phyloP scores from a whole-genome alignment of 1,284 basidiomycete genomes.

The Heterobasidion parviporum region DNA sequence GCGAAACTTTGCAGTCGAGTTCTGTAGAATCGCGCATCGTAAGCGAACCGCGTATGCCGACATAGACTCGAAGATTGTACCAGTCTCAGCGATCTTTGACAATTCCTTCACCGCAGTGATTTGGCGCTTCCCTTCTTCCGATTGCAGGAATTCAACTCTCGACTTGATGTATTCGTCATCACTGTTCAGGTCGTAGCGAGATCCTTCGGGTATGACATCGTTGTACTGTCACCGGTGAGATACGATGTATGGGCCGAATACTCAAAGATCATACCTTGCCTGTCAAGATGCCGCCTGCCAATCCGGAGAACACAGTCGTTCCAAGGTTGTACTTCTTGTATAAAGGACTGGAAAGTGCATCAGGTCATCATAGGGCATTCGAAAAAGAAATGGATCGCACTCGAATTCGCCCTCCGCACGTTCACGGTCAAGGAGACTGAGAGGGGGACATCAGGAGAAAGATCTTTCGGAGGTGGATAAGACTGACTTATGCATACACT shows the following conservation, averaged over 20 bases:
- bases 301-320: conserved; percentile 71
- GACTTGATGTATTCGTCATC: conserved; percentile 40
- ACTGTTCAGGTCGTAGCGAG: conserved; percentile 52
- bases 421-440: conserved; percentile 63
- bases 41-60: background rate
- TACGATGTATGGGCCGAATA: background rate
- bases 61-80: conserved; percentile 13
- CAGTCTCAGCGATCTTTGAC: conserved; percentile 55
- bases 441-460: conserved; percentile 1
- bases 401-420: conserved; percentile 80
- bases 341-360: conserved; percentile 29
- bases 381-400: conserved; percentile 23
- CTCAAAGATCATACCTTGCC: conserved; percentile 43
- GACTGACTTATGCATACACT: conserved; percentile 50
- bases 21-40: conserved; percentile 23
- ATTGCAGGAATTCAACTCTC: conserved; percentile 28
- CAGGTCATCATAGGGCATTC: background rate
- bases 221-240: conserved; percentile 25
- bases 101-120: conserved; percentile 64
- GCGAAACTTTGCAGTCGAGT: conserved; percentile 47
- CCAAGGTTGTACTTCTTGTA: conserved; percentile 55
- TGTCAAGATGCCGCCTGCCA: conserved; percentile 65
- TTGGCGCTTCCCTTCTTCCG: conserved; percentile 50
- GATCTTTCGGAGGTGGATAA: conserved; percentile 1
- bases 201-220: conserved; percentile 44